Percentiles rank a stretch among this genome's conserved stretches.
Evolutionary conservation across 768 basidiomycete genomes (phyloP).

Genomic region (Boletales sp.): DNA sequence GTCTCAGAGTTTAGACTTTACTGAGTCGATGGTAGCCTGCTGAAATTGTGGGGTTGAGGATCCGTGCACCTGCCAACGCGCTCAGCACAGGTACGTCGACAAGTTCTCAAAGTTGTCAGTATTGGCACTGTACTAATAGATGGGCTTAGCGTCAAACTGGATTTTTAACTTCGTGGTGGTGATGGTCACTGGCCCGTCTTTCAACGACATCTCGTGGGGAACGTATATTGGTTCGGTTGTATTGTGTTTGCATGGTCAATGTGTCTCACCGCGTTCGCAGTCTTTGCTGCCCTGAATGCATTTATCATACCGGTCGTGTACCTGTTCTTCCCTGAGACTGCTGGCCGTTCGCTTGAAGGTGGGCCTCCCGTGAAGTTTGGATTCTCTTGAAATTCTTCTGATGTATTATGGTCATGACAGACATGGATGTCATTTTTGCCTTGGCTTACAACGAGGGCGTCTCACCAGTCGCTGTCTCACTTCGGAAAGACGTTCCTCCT

Average conservation of each 20-base stretch:
- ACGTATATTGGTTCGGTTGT: slow-evolving; percentile 50
- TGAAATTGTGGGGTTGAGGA: slow-evolving; percentile 59
- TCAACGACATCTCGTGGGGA: slow-evolving; percentile 54
- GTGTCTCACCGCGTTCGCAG: slow-evolving; percentile 15
- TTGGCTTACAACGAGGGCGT: slow-evolving; percentile 42
- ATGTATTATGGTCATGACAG: slow-evolving; percentile 10
- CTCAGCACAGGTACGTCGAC: slow-evolving; percentile 44
- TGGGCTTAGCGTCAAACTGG: slow-evolving; percentile 38
- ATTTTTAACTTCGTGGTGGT: slow-evolving; percentile 58
- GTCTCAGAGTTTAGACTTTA: neutral
- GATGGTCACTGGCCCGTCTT: slow-evolving; percentile 59
- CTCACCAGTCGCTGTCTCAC: slow-evolving; percentile 42
- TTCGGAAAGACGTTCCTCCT: slow-evolving; percentile 41
- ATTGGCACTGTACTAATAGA: neutral
- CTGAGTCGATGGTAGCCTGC: slow-evolving; percentile 42
- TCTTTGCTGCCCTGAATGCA: slow-evolving; percentile 56
- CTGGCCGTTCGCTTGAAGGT: slow-evolving; percentile 56
- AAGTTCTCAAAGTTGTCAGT: neutral
- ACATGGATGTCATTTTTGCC: slow-evolving; percentile 48
- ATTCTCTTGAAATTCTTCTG: neutral
- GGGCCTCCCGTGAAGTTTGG: neutral
- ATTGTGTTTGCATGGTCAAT: neutral
- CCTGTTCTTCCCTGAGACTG: slow-evolving; percentile 60
- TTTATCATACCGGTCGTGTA: slow-evolving; percentile 56
- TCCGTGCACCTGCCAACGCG: slow-evolving; percentile 63